A percentile compares a stretch with the other conserved stretches of the same genome.
These are phyloP conservation scores for Stachybotrys elegans DNA, from an alignment of 2,329 filamentous ascomycete genomes.

Conservation along the genomic window DNA sequence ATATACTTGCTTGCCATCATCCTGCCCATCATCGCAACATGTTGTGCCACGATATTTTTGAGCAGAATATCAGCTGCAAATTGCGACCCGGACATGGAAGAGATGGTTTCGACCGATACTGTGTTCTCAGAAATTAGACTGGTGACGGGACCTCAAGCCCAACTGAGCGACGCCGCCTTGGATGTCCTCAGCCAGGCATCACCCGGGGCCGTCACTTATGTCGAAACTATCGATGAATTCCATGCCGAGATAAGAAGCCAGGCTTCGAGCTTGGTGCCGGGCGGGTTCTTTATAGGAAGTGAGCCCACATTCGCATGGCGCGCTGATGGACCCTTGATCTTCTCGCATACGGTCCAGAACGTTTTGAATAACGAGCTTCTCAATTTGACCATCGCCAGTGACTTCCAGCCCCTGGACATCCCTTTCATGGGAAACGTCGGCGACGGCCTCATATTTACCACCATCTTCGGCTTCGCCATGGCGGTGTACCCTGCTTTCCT, in stretches of 20 bases:
- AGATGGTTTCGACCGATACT: too few relatives aligned
- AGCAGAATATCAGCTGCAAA: slow-evolving; percentile 22
- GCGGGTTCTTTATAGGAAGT: slow-evolving; percentile 67
- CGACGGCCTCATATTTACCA: slow-evolving; percentile 69
- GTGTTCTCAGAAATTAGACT: slow-evolving; percentile 28
- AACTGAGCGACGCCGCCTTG: slow-evolving; percentile 34
- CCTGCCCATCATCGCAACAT: slow-evolving; percentile 75
- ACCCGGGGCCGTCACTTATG: slow-evolving; percentile 36
- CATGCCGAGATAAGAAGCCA: slow-evolving; percentile 56
- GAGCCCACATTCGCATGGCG: slow-evolving; percentile 66
- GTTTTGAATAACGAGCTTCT: slow-evolving; percentile 59
- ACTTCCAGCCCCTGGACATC: slow-evolving; percentile 70
- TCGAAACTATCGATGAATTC: slow-evolving; percentile 65
- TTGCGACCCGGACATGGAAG: too few relatives aligned
- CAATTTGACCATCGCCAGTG: slow-evolving; percentile 64
- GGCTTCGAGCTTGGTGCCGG: slow-evolving; percentile 66
- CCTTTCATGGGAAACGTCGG: slow-evolving; percentile 66
- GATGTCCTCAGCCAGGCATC: slow-evolving; percentile 20
- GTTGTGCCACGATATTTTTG: slow-evolving; percentile 59
- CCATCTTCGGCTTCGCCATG: slow-evolving; percentile 78
- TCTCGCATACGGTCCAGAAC: slow-evolving; percentile 60
- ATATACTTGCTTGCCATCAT: slow-evolving; percentile 70
- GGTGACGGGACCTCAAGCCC: slow-evolving; percentile 26
- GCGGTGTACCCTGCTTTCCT: slow-evolving; percentile 81
- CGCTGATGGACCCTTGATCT: slow-evolving; percentile 54